Base-by-base conservation (phyloP, 345 rosid genomes). In the Gynandropsis gynandra region DNA sequence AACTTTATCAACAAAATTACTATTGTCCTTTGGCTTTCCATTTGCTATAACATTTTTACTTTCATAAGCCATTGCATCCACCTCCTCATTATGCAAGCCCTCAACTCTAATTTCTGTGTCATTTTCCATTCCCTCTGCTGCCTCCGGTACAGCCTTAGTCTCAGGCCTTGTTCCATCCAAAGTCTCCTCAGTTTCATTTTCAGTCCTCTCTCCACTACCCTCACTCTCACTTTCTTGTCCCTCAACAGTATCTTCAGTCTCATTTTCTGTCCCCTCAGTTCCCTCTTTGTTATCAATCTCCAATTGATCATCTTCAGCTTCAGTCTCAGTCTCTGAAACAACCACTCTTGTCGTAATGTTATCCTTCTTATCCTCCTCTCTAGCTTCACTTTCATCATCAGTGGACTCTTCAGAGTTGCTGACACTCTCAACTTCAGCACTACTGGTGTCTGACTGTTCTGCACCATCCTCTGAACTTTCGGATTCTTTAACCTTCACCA, bases 381-480 rank as follows among this genome's bases (percentile, higher is more conserved):
- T 47, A 40, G 46, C 61, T 66, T 62, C 59, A 63, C 61, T 61
- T 31, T 64, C 79, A 63, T 53, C 63, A 14, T 52, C 47, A 38
- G 24, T 34, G 36, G 52, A 31, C 42, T 55, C 74, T 29, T 49
- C 71, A 14, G 66, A 47, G 43, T 56, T 63, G 31, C 50, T 68
- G 48, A 34, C 65, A 42, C 46, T 59, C 56, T 45, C 73, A 48
- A 70, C 73, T 65, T 71, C 66, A 41, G 54, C 31, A n/a, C 46
- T 51, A 69, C 65, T 57, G 40, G 38, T 48, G 44, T 54, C 76
- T 11, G 50, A 68, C 21, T 49, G 60, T 13, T 68, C 58, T 44
- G 32, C 76, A 54, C 55, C 67, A 63, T 50, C 72, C 42, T 16
- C 59, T 5, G 62, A 67, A 65, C 64, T 66, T 34, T 53, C 65